Conservation (phyloP, 495 filamentous ascomycete genomes). For the Talaromyces borbonicus region DNA sequence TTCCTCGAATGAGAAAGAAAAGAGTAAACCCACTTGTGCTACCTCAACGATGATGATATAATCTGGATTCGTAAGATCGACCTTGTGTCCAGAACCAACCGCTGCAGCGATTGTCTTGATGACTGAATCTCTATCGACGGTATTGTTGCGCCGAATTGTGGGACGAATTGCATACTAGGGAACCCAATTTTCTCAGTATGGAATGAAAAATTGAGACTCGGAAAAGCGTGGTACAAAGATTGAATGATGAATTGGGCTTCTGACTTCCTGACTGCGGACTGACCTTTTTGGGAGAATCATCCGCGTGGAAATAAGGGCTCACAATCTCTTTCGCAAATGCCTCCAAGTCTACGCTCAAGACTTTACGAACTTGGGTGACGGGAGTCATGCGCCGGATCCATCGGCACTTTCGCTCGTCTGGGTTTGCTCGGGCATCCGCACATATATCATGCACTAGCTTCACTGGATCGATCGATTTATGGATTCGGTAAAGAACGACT, state of each 20-base stretch:
- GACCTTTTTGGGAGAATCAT: constrained; percentile 38
- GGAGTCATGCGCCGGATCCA: constrained; percentile 83
- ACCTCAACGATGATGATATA: constrained; percentile 80
- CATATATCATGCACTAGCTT: constrained; percentile 69
- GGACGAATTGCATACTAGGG: constrained; percentile 83
- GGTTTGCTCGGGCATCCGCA: constrained; percentile 44
- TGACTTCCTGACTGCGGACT: too few relatives aligned
- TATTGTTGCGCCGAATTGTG: constrained; percentile 66
- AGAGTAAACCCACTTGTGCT: constrained; percentile 56
- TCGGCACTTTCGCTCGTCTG: constrained; percentile 51
- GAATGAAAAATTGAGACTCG: neutral
- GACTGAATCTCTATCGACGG: constrained; percentile 60
- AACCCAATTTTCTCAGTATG: neutral
- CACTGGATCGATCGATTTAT: constrained; percentile 68
- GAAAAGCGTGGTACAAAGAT: neutral
- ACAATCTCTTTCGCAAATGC: constrained; percentile 64
- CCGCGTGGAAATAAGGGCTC: constrained; percentile 58
- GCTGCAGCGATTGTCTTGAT: constrained; percentile 69
- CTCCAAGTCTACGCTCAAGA: constrained; percentile 63
- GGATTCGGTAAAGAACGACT: constrained; percentile 35
- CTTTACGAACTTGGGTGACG: constrained; percentile 63
- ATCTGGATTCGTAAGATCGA: constrained; percentile 75
- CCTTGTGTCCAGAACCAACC: constrained; percentile 62
- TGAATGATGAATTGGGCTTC: too few relatives aligned
- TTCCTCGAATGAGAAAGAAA: too few relatives aligned